phyloP scores from a whole-genome alignment of 345 rosid species.

The Aquilaria malaccensis region DNA sequence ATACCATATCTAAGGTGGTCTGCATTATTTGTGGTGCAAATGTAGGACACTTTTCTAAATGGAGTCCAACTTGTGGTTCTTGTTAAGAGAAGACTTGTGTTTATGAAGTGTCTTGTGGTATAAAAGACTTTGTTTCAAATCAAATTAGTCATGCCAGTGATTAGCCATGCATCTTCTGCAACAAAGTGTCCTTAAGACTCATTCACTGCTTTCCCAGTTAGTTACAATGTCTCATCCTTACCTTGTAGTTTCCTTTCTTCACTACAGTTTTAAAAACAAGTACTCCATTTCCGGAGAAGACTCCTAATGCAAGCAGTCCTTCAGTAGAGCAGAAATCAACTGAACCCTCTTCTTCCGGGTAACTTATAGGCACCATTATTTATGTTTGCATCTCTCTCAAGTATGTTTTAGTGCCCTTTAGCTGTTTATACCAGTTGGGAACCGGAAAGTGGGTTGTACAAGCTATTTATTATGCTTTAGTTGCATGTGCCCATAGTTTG shows the following conservation, averaged over 20 bases:
- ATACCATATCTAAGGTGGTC: no score
- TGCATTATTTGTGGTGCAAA: no score
- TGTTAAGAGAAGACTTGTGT: no score
- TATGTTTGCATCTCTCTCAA: conserved; percentile 3
- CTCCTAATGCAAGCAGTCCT: conserved; percentile 53
- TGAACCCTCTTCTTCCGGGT: conserved; percentile 66
- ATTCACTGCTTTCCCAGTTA: not conserved
- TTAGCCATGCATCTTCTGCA: not conserved
- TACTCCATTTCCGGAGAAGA: conserved; percentile 67
- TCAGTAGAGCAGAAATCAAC: conserved; percentile 56
- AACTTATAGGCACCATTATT: conserved; percentile 21
- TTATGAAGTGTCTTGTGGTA: no score
- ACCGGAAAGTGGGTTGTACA: no score
- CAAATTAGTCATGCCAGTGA: no score
- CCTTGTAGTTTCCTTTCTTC: not conserved
- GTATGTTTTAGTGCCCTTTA: not conserved
- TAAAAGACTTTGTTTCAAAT: no score
- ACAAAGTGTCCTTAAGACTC: not conserved
- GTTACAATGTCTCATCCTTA: not conserved
- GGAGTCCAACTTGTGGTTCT: no score
- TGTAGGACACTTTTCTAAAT: no score
- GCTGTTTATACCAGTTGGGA: no score
- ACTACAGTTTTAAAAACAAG: conserved; percentile 77
- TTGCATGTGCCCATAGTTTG: no score
- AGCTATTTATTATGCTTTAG: no score